Evolutionary conservation across 139 green algal species (phyloP), one percentile per base, ranked within the genome.

Genomic region (Mychonastes homosphaera): DNA sequence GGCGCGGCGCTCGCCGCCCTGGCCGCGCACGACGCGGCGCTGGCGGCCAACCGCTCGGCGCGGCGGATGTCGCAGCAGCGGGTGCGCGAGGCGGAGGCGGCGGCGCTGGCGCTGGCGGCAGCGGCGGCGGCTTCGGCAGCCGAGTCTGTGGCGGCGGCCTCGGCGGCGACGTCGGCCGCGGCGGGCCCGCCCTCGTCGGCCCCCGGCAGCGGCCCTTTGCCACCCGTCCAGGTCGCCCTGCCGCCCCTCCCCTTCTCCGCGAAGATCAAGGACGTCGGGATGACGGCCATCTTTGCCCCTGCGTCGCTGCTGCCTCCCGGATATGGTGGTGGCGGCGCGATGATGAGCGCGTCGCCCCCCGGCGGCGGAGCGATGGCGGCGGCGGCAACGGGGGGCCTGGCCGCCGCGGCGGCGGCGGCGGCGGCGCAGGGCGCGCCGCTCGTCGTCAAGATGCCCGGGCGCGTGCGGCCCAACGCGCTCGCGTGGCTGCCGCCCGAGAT

Each of bases 201-300:
- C 30, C 18, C 29, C 5, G 27, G 51, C 46, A 55, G 24, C 23
- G 8, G 7, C 48, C 23, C n/a, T n/a, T n/a, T n/a, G n/a, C n/a
- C n/a, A n/a, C n/a, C n/a, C n/a, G n/a, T n/a, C 50, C 23, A 34
- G 13, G 51, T 6, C 19, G 39, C 18, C 23, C 52, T 10, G 33
- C 23, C 0, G 29, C 26, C n/a, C 16, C 13, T 28, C 2, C 5
- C 10, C 13, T 21, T 3, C 19, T 33, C 4, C 56, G 1, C 62
- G 45, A 72, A 72, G 58, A 28, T 76, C 36, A 76, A 76, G 40
- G 69, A 76, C 35, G 59, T 68, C 7, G 69, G 63, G 43, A 38
- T 50, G 53, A 55, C 43, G 34, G 52, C 62, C 18, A 12, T 69
- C 0, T 24, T 23, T 15, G 8, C 30, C 9, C 4, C 16, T 21